Evolutionary conservation across 2,329 filamentous ascomycete genomes (phyloP).

Genomic region (Aspergillus floridensis): DNA sequence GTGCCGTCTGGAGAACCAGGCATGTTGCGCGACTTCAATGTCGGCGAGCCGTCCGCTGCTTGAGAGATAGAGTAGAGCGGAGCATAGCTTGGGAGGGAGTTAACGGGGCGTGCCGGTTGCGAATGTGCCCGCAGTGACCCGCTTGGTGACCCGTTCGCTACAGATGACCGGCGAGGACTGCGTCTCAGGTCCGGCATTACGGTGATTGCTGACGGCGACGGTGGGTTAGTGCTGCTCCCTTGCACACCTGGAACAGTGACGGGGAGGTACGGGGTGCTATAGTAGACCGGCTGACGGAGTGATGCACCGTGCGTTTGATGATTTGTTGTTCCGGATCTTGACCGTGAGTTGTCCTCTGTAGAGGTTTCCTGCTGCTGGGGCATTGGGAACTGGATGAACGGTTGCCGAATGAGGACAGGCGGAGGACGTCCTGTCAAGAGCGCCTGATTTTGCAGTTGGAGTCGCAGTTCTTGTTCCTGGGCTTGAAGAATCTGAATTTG

Average conservation of each 20-base stretch:
- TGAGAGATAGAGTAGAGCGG: conserved; percentile 35
- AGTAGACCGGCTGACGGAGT: conserved; percentile 36
- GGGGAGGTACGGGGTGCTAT: conserved; percentile 37
- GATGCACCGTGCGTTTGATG: conserved; percentile 33
- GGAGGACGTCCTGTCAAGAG: conserved; percentile 40
- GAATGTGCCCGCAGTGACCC: conserved; percentile 48
- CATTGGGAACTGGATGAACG: conserved; percentile 42
- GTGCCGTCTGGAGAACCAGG: conserved; percentile 35
- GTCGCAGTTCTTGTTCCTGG: conserved; percentile 50
- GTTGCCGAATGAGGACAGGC: conserved; percentile 42
- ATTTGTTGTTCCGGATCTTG: conserved; percentile 38
- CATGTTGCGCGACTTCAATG: conserved; percentile 29
- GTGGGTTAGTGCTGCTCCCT: conserved; percentile 45
- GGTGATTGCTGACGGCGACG: conserved; percentile 43
- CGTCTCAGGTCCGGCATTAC: conserved; percentile 45
- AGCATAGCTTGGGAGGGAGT: conserved; percentile 34
- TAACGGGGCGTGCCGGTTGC: conserved; percentile 48
- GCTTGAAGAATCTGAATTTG: conserved; percentile 51
- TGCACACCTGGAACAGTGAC: conserved; percentile 36
- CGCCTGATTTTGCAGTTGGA: conserved; percentile 48
- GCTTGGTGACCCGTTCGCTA: conserved; percentile 42
- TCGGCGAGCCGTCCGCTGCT: conserved; percentile 28
- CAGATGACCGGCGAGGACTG: conserved; percentile 45
- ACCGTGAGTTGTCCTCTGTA: conserved; percentile 37
- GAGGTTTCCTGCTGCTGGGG: conserved; percentile 36